A percentile compares a stretch with the other conserved stretches of the same genome.
These are phyloP conservation scores for Chlamydomonas incerta DNA, from an alignment of 139 green algal genomes.

Conservation along the genomic window DNA sequence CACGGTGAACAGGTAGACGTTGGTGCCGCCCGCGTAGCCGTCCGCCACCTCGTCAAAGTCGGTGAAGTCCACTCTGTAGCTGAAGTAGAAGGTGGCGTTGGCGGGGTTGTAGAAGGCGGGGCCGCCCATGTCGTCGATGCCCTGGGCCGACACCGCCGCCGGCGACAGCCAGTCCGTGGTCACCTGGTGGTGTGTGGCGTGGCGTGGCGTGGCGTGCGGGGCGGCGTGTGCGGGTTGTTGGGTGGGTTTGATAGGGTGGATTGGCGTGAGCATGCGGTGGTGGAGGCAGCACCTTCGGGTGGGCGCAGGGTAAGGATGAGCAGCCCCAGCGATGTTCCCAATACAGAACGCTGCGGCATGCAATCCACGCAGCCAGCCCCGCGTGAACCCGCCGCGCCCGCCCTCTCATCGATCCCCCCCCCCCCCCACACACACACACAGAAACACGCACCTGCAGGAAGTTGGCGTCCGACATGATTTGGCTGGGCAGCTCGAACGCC, in stretches of 20 bases:
- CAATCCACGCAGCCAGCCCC: no score
- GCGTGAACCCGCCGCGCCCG: not conserved
- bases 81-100: conserved; percentile 29
- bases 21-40: conserved; percentile 2
- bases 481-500: conserved; percentile 23
- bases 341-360: no score
- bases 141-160: not conserved
- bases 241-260: no score
- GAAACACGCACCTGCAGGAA: conserved; percentile 1
- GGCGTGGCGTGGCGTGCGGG: no score
- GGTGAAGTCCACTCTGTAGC: conserved; percentile 4
- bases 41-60: conserved; percentile 15
- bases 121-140: not conserved
- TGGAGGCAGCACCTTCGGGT: no score
- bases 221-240: no score
- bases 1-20: conserved; percentile 26
- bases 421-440: not conserved
- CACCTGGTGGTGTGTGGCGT: no score
- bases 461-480: conserved; percentile 24
- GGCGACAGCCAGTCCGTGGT: conserved; percentile 19
- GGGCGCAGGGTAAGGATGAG: no score
- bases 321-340: no score
- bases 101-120: not conserved
- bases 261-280: no score
- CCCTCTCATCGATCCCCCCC: no score